A percentile compares a stretch with the other conserved stretches of the same genome.
Evolutionary conservation across 2,329 filamentous ascomycete species (phyloP).

Genomic region (Colletotrichum sansevieriae): DNA sequence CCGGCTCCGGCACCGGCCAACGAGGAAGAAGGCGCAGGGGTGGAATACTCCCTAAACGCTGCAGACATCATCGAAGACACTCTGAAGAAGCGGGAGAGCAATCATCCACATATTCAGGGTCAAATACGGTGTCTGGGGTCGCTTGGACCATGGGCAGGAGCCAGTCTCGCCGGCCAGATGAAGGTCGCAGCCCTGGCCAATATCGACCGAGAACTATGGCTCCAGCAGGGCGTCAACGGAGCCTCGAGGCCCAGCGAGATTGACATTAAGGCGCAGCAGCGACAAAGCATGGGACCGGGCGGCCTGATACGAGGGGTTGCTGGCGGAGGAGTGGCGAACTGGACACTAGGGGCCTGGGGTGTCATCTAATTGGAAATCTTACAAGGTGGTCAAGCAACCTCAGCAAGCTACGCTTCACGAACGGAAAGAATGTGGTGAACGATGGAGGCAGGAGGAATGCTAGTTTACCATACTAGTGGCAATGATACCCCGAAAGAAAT

Average conservation of each 20-base stretch:
- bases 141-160: slow-evolving; percentile 81
- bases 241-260: slow-evolving; percentile 72
- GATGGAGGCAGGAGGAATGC: too few species aligned
- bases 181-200: slow-evolving; percentile 77
- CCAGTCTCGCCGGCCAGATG: slow-evolving; percentile 76
- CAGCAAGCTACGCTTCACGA: too few species aligned
- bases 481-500: slow-evolving; percentile 32
- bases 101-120: slow-evolving; percentile 61
- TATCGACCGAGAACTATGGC: slow-evolving; percentile 79
- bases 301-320: slow-evolving; percentile 57
- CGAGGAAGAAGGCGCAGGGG: slow-evolving; percentile 48
- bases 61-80: slow-evolving; percentile 70
- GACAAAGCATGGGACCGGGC: slow-evolving; percentile 74
- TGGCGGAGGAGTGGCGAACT: slow-evolving; percentile 60
- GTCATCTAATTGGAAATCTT: slow-evolving; percentile 52
- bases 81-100: slow-evolving; percentile 52
- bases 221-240: slow-evolving; percentile 74
- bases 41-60: slow-evolving; percentile 55
- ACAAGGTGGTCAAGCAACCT: not conserved
- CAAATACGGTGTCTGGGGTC: slow-evolving; percentile 75
- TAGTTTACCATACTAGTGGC: not conserved
- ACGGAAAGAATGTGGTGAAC: not conserved
- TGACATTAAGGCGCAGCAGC: slow-evolving; percentile 68
- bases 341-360: slow-evolving; percentile 75
- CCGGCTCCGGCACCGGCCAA: slow-evolving; percentile 20